These are phyloP conservation scores for Moesziomyces sp. DNA, from an alignment of 1,284 basidiomycete species.

Conservation along the genomic window DNA sequence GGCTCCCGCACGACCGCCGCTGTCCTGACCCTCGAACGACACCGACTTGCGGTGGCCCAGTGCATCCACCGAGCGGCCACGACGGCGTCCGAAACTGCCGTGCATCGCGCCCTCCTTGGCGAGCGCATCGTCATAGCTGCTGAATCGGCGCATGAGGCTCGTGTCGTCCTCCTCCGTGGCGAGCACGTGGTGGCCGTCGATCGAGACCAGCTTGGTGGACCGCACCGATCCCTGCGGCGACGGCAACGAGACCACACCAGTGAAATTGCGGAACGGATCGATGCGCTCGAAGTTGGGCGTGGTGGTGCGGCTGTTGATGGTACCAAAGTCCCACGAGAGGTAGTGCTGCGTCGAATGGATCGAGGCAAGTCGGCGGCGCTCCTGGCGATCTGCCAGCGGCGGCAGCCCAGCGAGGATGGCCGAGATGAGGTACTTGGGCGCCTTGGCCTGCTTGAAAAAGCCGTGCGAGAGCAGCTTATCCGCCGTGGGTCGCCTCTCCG, in stretches of 20 bases:
- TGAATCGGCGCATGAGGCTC: constrained; percentile 23
- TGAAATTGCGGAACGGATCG: constrained; percentile 60
- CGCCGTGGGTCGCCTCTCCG: constrained; percentile 79
- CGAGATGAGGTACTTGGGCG: constrained; percentile 78
- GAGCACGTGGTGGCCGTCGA: constrained; percentile 47
- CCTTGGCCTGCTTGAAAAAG: constrained; percentile 82
- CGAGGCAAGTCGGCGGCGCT: constrained; percentile 44
- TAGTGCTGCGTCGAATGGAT: constrained; percentile 49
- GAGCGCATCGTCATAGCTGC: constrained; percentile 26
- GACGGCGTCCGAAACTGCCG: constrained; percentile 10
- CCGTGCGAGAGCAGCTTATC: constrained; percentile 79
- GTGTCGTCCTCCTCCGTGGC: constrained; percentile 38
- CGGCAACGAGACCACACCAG: constrained; percentile 43
- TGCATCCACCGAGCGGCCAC: constrained; percentile 35
- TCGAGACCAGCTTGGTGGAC: constrained; percentile 40
- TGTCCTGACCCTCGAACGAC: constrained; percentile 38
- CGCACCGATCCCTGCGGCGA: constrained; percentile 45
- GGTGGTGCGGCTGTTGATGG: constrained; percentile 25
- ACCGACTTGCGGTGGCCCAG: constrained; percentile 49
- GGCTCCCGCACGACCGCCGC: neutral
- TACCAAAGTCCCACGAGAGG: constrained; percentile 60
- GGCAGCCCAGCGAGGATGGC: constrained; percentile 73
- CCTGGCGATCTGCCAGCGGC: constrained; percentile 56
- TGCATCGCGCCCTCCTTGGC: constrained; percentile 10
- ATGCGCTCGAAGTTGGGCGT: constrained; percentile 38